Conservation (phyloP, 106 monocot genomes). For the Dendrobium huoshanense region DNA sequence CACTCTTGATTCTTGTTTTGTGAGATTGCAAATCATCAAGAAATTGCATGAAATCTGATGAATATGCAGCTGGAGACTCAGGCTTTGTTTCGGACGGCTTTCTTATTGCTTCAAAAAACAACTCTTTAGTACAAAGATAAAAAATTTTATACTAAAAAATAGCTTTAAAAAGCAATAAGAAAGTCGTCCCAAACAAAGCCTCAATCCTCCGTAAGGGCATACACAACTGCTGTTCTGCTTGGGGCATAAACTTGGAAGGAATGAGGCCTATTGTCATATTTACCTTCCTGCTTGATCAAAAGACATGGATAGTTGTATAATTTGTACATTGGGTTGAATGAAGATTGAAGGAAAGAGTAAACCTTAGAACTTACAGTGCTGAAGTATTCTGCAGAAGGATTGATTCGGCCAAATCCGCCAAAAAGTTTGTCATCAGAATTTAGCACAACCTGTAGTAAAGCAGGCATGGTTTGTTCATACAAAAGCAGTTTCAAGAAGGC, state of each 20-base stretch:
- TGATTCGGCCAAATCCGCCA: slow-evolving; percentile 77
- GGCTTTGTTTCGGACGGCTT: too few species aligned
- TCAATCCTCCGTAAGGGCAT: slow-evolving; percentile 57
- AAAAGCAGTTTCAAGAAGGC: not conserved
- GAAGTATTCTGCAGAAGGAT: slow-evolving; percentile 77
- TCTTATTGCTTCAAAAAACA: too few species aligned
- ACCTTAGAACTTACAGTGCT: slow-evolving; percentile 37
- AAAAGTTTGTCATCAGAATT: slow-evolving; percentile 82
- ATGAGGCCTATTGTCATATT: slow-evolving; percentile 56
- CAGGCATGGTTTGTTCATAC: not conserved
- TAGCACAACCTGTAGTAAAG: slow-evolving; percentile 50
- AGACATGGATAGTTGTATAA: not conserved
- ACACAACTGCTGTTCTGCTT: slow-evolving; percentile 76
- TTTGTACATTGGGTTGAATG: not conserved
- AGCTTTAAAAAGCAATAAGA: too few species aligned
- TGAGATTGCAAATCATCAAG: too few species aligned
- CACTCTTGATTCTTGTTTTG: not conserved
- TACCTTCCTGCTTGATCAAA: slow-evolving; percentile 49
- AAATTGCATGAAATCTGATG: too few species aligned
- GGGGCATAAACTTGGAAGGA: slow-evolving; percentile 82
- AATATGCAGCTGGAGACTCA: not conserved
- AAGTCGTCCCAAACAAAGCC: too few species aligned
- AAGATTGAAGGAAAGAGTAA: not conserved
- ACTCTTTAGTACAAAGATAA: too few species aligned
- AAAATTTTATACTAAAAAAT: too few species aligned